phyloP scores from a whole-genome alignment of 768 basidiomycete species.

The Suillus bovinus region DNA sequence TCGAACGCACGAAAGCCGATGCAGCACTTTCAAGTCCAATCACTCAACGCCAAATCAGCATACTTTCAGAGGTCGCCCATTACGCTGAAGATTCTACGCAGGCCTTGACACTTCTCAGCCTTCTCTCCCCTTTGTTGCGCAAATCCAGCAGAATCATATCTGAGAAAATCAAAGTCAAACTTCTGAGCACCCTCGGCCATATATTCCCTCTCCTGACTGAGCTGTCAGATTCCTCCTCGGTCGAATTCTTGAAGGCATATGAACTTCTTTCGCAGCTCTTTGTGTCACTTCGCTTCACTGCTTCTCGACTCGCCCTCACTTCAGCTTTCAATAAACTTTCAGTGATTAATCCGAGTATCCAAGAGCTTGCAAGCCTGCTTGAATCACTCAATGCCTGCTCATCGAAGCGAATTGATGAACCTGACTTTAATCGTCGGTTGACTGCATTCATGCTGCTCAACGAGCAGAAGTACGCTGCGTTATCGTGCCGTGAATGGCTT shows the following conservation, averaged over 20 bases:
- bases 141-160: constrained; percentile 73
- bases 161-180: constrained; percentile 83
- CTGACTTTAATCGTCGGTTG: constrained; percentile 88
- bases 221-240: constrained; percentile 45
- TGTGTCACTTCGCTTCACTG: constrained; percentile 70
- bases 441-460: constrained; percentile 74
- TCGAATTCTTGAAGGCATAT: constrained; percentile 53
- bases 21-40: constrained; percentile 58
- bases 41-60: constrained; percentile 76
- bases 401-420: constrained; percentile 78
- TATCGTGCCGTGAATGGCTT: constrained; percentile 69
- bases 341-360: constrained; percentile 40
- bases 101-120: constrained; percentile 65
- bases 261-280: constrained; percentile 75
- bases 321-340: constrained; percentile 60
- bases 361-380: constrained; percentile 53
- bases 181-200: constrained; percentile 69
- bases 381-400: constrained; percentile 86
- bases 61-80: constrained; percentile 79
- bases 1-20: constrained; percentile 59
- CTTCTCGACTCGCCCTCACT: constrained; percentile 69
- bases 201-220: constrained; percentile 69
- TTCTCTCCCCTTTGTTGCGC: constrained; percentile 81
- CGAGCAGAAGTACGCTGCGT: constrained; percentile 52
- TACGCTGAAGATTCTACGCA: constrained; percentile 70